Evolutionary conservation across 2,329 filamentous ascomycete species (phyloP), one percentile per base, ranked within the genome.

Genomic region (Exophiala oligosperma): DNA sequence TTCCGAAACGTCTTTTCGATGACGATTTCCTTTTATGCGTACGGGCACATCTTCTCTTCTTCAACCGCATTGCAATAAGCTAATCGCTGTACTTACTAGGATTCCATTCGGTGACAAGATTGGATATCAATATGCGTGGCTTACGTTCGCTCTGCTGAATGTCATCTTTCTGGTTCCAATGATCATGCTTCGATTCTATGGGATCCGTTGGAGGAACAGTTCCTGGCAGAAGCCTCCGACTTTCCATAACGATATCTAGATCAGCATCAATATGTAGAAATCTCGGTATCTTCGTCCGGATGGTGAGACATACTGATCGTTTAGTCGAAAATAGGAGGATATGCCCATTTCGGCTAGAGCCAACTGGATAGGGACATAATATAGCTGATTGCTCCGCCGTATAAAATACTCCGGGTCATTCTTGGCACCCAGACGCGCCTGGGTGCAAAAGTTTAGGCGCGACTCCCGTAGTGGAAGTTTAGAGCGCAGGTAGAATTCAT

Each of bases 1-100:
- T 66, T 70, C 47, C 69, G 73, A 2, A 67, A 67, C 51, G 66
- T 70, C 6, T 74, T 74, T 59, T 67, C 65, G 14, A 70, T 71
- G 48, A 65, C 67, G 6, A 63, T 73, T 17, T 69, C 68, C 3
- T 74, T 74, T 60, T 73, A 74, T 14, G 57, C 57, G 57, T 60
- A 35, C 44, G 57, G 49, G 9, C 5, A 17, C 17, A 17, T 17
- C 40, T 11, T 3, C 21, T 17, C 8, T 3, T 21, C 17, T 23
- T 23, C 40, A 23, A 21, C 40, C 21, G 5, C 4, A n/a, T 21
- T 21, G 40, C n/a, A 17, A 43, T 9, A 43, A 17, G 21, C 40
- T 43, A 11, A 43, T 11, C 14, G 4, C 12, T 11, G 4, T 21
- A 21, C 29, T 54, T 12, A 17, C 49, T 43, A 69, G 66, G 53